Percentiles rank a stretch among this genome's conserved stretches.
Conservation (phyloP, 2,329 filamentous ascomycete genomes). For the Macrophomina phaseolina region DNA sequence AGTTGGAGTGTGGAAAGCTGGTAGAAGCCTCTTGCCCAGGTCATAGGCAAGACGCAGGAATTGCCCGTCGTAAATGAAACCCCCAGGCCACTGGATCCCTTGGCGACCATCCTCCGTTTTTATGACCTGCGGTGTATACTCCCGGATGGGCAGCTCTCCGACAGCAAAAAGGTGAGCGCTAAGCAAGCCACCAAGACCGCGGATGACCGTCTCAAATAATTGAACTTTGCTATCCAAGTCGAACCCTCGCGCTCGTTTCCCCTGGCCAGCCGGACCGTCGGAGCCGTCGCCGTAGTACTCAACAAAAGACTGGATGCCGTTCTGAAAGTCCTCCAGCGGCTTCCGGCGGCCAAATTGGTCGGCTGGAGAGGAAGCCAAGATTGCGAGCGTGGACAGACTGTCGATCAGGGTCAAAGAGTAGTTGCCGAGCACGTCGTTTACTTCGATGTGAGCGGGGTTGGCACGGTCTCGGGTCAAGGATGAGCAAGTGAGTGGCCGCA, state of each 20-base stretch:
- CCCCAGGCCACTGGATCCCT: conserved; percentile 73
- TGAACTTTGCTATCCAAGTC: conserved; percentile 98
- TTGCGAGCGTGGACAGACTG: conserved; percentile 90
- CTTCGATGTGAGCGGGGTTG: conserved; percentile 79
- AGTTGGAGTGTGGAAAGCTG: conserved; percentile 89
- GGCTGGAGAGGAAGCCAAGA: conserved; percentile 78
- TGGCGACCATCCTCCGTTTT: conserved; percentile 40
- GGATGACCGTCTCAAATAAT: conserved; percentile 96
- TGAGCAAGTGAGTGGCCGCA: conserved; percentile 83
- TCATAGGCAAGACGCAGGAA: conserved; percentile 88
- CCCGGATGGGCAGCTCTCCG: conserved; percentile 84
- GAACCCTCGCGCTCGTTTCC: conserved; percentile 78
- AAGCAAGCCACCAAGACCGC: conserved; percentile 86
- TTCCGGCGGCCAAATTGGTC: conserved; percentile 59
- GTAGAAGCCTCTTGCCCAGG: conserved; percentile 80
- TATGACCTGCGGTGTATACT: conserved; percentile 65
- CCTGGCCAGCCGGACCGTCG: conserved; percentile 69
- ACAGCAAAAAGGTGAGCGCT: conserved; percentile 93
- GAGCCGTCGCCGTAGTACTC: conserved; percentile 86
- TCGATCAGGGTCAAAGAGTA: conserved; percentile 96
- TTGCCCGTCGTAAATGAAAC: conserved; percentile 86
- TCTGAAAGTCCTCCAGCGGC: conserved; percentile 69
- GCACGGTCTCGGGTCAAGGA: conserved; percentile 83
- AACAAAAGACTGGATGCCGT: conserved; percentile 77
- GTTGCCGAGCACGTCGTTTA: conserved; percentile 96